These are phyloP conservation scores for Elongisporangium undulatum DNA, from an alignment of 352 stramenopile genomes.

Conservation along the genomic window DNA sequence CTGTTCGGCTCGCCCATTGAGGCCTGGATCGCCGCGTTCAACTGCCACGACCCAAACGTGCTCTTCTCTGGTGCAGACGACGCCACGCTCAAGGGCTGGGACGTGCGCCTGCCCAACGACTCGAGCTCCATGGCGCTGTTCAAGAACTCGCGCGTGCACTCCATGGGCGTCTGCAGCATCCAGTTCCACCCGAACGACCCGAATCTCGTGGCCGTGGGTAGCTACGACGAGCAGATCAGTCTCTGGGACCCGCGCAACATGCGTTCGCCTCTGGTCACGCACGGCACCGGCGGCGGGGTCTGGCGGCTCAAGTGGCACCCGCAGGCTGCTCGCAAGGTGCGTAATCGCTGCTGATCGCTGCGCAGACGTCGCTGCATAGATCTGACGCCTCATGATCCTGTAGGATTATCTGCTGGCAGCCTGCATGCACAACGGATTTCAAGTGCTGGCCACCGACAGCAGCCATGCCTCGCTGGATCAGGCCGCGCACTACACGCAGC, in stretches of 20 bases:
- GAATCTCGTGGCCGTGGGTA: slow-evolving; percentile 66
- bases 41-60: slow-evolving; percentile 70
- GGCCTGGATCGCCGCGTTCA: slow-evolving; percentile 79
- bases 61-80: slow-evolving; percentile 82
- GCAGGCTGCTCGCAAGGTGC: slow-evolving; percentile 34
- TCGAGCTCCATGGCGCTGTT: slow-evolving; percentile 25
- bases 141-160: slow-evolving; percentile 55
- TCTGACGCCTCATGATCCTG: neutral
- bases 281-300: slow-evolving; percentile 60
- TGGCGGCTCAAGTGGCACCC: slow-evolving; percentile 87
- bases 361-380: neutral
- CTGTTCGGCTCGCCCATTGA: slow-evolving; percentile 77
- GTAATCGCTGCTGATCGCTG: neutral
- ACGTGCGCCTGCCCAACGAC: slow-evolving; percentile 32
- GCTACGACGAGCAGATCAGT: slow-evolving; percentile 80
- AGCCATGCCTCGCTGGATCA: slow-evolving; percentile 12
- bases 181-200: slow-evolving; percentile 73
- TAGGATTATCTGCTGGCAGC: slow-evolving; percentile 70
- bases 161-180: slow-evolving; percentile 84
- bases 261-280: slow-evolving; percentile 34
- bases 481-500: slow-evolving; percentile 38
- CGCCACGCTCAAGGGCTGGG: slow-evolving; percentile 74
- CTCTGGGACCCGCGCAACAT: slow-evolving; percentile 76
- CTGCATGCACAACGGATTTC: slow-evolving; percentile 88
- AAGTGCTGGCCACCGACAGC: slow-evolving; percentile 36